Evolutionary conservation across 2,329 filamentous ascomycete species (phyloP).

Genomic region (Neopestalotiopsis clavispora): DNA sequence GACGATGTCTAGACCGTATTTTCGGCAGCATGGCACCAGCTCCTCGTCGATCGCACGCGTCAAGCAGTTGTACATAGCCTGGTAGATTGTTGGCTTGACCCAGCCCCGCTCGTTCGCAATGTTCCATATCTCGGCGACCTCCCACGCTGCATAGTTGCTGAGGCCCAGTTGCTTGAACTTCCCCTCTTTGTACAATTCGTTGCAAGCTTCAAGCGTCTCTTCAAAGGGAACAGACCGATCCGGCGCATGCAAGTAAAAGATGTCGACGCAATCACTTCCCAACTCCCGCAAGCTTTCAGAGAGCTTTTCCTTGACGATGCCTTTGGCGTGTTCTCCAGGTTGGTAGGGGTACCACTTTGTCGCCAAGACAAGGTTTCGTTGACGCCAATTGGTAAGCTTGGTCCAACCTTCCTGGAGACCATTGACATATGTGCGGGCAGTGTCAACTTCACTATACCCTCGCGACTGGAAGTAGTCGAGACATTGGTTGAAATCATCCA

Average conservation of each 20-base stretch:
- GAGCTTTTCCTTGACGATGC: slow-evolving; percentile 67
- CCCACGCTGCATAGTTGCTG: slow-evolving; percentile 84
- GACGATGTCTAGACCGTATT: slow-evolving; percentile 79
- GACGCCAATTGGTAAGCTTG: slow-evolving; percentile 74
- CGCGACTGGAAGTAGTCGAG: slow-evolving; percentile 73
- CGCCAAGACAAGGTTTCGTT: slow-evolving; percentile 76
- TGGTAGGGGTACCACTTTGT: slow-evolving; percentile 76
- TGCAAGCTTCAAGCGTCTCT: slow-evolving; percentile 77
- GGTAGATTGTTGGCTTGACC: slow-evolving; percentile 84
- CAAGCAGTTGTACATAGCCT: slow-evolving; percentile 86
- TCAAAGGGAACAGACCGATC: slow-evolving; percentile 74
- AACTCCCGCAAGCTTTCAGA: slow-evolving; percentile 74
- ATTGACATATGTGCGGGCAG: slow-evolving; percentile 74
- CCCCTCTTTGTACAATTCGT: slow-evolving; percentile 82
- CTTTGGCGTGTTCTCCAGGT: slow-evolving; percentile 65
- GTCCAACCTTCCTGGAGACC: slow-evolving; percentile 81
- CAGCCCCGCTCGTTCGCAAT: slow-evolving; percentile 79
- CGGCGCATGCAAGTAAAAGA: slow-evolving; percentile 74
- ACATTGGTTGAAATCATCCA: slow-evolving; percentile 35
- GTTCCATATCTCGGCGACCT: slow-evolving; percentile 84
- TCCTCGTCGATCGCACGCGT: slow-evolving; percentile 77
- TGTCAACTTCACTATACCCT: slow-evolving; percentile 86
- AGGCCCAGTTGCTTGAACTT: slow-evolving; percentile 84
- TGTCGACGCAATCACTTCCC: slow-evolving; percentile 75
- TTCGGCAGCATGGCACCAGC: slow-evolving; percentile 72